Percentiles rank a stretch among this genome's conserved stretches.
These are phyloP conservation scores for Funneliformis mosseae DNA, from an alignment of 192 early-diverging fungal species.

Conservation along the genomic window DNA sequence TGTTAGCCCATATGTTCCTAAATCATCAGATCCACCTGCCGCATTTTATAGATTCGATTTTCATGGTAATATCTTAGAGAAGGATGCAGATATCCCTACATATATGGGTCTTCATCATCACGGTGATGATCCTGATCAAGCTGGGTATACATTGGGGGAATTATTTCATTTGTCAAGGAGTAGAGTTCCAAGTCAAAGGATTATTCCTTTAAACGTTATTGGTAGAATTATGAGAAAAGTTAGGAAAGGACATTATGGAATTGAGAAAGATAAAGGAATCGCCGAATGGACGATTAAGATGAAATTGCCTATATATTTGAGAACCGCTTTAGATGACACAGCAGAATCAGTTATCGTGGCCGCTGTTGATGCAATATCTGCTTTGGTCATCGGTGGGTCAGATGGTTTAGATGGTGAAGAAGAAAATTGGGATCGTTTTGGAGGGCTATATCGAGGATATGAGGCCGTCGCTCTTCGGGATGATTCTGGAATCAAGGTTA, in stretches of 20 bases:
- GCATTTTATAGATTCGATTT: constrained; percentile 79
- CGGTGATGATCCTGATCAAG: constrained; percentile 76
- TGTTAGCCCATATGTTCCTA: constrained; percentile 43
- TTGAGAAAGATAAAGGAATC: constrained; percentile 36
- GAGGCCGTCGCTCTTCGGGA: constrained; percentile 32
- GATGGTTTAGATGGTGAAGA: constrained; percentile 35
- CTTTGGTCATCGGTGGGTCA: constrained; percentile 43
- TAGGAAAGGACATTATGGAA: constrained; percentile 38
- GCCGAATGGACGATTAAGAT: constrained; percentile 46
- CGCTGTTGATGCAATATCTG: constrained; percentile 50
- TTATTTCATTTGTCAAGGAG: constrained; percentile 80
- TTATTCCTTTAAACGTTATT: constrained; percentile 65
- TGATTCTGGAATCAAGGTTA: constrained; percentile 31
- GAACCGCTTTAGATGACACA: constrained; percentile 69
- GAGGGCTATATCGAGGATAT: constrained; percentile 40
- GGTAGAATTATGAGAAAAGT: constrained; percentile 59
- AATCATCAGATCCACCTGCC: constrained; percentile 48
- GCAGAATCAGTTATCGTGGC: constrained; percentile 58
- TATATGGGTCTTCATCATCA: constrained; percentile 88
- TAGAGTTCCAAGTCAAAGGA: constrained; percentile 77
- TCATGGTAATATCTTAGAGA: constrained; percentile 66
- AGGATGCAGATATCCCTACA: constrained; percentile 54
- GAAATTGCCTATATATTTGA: constrained; percentile 54
- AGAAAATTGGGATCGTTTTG: constrained; percentile 45
- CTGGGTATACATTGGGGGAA: constrained; percentile 88